Conservation (phyloP, 257 asterid genomes). For the Petunia secreta region DNA sequence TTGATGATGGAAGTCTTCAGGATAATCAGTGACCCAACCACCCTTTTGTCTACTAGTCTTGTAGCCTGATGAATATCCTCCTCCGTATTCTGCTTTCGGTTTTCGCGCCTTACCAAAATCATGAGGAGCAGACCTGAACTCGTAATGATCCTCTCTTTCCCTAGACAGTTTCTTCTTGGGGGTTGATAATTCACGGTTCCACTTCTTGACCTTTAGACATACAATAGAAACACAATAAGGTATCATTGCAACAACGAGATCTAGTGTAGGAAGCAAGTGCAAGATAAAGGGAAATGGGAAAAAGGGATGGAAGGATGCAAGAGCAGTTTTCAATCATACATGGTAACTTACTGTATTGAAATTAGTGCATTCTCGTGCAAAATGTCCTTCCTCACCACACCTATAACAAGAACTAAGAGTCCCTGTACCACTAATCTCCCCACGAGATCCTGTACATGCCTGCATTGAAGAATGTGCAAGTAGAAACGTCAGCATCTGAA, state of each 20-base stretch:
- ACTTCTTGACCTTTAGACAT: conserved; percentile 54
- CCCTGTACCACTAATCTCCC: conserved; percentile 42
- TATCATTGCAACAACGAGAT: background rate
- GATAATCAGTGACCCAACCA: conserved; percentile 73
- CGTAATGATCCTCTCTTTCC: conserved; percentile 46
- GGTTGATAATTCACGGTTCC: conserved; percentile 65
- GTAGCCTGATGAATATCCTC: conserved; percentile 36
- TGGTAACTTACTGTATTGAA: conserved; percentile 46
- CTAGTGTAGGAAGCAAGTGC: background rate
- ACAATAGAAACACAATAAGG: conserved; percentile 9
- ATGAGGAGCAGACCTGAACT: conserved; percentile 52
- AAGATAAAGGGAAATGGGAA: background rate
- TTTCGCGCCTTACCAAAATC: conserved; percentile 44
- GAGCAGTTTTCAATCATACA: conserved; percentile 9
- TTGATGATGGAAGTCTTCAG: conserved; percentile 43
- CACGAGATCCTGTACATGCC: conserved; percentile 59
- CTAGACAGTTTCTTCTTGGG: conserved; percentile 56
- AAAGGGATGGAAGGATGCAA: background rate
- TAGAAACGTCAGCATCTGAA: conserved; percentile 10
- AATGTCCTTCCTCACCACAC: conserved; percentile 84
- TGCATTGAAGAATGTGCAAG: conserved; percentile 33
- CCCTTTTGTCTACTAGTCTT: conserved; percentile 64
- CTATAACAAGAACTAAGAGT: conserved; percentile 62
- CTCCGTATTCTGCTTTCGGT: conserved; percentile 38
- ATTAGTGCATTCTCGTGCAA: conserved; percentile 89